Evolutionary conservation across 164 flowering plant genomes (phyloP), one percentile per base, ranked within the genome.

Genomic region (Stephania yunnanensis): DNA sequence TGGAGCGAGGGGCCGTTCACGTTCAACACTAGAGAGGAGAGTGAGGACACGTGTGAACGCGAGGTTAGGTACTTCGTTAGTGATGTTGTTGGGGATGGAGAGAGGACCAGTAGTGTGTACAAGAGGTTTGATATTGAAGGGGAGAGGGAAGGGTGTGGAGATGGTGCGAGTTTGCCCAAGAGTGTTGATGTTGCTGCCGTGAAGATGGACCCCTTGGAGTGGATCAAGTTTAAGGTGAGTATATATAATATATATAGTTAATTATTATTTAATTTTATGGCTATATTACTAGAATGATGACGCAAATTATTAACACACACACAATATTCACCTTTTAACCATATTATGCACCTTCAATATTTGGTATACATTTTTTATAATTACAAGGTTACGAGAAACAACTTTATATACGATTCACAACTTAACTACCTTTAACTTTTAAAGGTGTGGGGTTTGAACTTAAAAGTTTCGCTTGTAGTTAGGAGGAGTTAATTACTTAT

Each of bases 1-100:
- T 83, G 84, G 76, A 83, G 77, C 29, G 71, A 77, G 36, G 83
- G 74, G 2, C 92, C 92, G 0, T 92, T 89, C 75, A 85, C 89
- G 6, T 90, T 94, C 71, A 89, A 91, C 78, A 90, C 96, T 12
- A 83, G 93, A 46, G 82, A 84, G 4, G 36, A 85, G 69, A 78
- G 70, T 11, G 30, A 70, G 2, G 83, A 89, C 36, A 82, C 87
- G 9, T 91, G 96, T 68, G 73, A 76, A 42, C 68, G 75, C 45
- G 88, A 87, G 12, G 8, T 82, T 20, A 8, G 85, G 4, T 89
- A 76, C 72, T 85, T 84, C 72, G 63, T 90, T 73, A 84, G 85
- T 45, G 68, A 81, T 72, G 86, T 82, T 17, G 71, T 76, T 42
- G 77, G 72, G 13, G 46, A 15, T 5, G 75, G 68, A 0, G 30